Conservation (phyloP, 306 rosid species). For the Calophaca sinica region DNA sequence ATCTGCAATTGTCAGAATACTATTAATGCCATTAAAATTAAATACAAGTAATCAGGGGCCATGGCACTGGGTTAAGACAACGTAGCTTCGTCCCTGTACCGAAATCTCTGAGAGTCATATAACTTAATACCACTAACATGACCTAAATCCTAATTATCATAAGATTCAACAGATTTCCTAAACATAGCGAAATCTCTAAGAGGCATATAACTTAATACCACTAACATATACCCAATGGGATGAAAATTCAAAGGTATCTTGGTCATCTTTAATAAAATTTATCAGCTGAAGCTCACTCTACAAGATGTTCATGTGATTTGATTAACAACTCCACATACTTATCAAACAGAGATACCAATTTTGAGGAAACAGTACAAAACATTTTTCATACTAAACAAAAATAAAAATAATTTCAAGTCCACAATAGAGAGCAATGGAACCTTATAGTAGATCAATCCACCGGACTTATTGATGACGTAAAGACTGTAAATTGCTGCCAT, state of each 20-base stretch:
- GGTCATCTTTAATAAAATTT: conserved; percentile 35
- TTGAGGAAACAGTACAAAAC: background rate
- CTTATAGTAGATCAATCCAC: too few relatives aligned
- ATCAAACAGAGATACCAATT: background rate
- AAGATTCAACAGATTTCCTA: background rate
- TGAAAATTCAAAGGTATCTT: conserved; percentile 1
- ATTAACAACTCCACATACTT: conserved; percentile 1
- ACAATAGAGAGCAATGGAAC: too few relatives aligned
- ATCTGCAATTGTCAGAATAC: too few relatives aligned
- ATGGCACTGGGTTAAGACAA: too few relatives aligned
- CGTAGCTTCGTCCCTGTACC: too few relatives aligned
- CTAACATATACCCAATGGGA: background rate
- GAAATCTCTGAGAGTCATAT: too few relatives aligned
- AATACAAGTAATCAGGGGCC: too few relatives aligned
- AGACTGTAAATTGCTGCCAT: too few relatives aligned
- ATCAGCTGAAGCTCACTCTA: conserved; percentile 1
- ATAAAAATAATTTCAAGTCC: background rate
- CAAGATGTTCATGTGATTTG: conserved; percentile 13
- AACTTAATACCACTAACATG: too few relatives aligned
- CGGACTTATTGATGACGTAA: too few relatives aligned
- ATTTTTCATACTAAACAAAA: conserved; percentile 3
- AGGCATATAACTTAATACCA: conserved; percentile 8
- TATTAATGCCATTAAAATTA: too few relatives aligned
- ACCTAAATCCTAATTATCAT: too few relatives aligned
- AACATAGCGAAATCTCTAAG: background rate